Evolutionary conservation across 2,329 filamentous ascomycete genomes (phyloP), one percentile per base, ranked within the genome.

Genomic region (Exophiala dermatitidis): DNA sequence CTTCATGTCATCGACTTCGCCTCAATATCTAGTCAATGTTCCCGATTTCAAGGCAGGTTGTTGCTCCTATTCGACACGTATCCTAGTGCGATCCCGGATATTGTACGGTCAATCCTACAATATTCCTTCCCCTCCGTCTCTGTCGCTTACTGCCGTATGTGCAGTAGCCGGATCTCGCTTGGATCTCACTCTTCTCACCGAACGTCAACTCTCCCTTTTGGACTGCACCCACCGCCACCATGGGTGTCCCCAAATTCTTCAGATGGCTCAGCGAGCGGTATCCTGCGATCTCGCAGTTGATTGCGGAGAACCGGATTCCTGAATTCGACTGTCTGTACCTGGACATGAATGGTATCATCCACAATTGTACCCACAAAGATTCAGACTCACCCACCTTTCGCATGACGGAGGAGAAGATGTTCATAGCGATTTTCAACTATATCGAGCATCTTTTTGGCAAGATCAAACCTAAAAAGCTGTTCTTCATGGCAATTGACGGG

Each of bases 221-320:
- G 42, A 54, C 56, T 57, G 51, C 62, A 53, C 54, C 51, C 51
- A 47, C 59, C 62, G 64, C 69, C 68, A 70, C 58, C 66, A 80
- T 82, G 82, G 82, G 84, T 81, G 84, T 88, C 62, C 77, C 77
- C 68, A 95, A 95, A 69, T 95, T 95, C 77, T 95, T 95, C 77
- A 82, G 93, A 81, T 98, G 94, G 93, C 86, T 98, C 79, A 96
- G 90, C 56, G 94, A 98, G 81, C 86, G 94, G 65, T 98, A 98
- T 81, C 93, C 93, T 52, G 84, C 93, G 58, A 98, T 98, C 71
- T 98, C 93, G 48, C 91, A 97, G 77, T 79, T 98, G 65, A 98
- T 98, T 68, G 90, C 91, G 50, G 93, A 98, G 76, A 98, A 96
- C 72, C 86, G 93, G 65, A 98, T 98, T 71, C 93, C 93, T 60